Evolutionary conservation across 2,329 filamentous ascomycete species (phyloP), one percentile per base, ranked within the genome.

Genomic region (Ascochyta clinopodiicola): DNA sequence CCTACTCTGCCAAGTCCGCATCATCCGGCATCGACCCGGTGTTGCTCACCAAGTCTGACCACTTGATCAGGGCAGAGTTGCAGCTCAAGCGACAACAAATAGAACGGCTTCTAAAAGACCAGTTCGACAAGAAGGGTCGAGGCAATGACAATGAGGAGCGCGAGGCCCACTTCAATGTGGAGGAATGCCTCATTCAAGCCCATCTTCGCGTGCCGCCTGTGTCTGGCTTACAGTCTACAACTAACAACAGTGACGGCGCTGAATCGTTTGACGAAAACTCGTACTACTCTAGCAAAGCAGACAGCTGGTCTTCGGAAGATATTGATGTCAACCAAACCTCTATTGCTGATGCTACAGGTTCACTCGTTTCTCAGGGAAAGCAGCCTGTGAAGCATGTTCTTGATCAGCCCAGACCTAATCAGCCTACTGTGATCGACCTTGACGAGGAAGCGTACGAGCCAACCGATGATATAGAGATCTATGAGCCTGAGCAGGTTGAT

Each of bases 231-330:
- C 77, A 64, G 34, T 72, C 77, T 59, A 73, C 77, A 56, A 80
- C 81, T 81, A 84, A 85, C 79, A 81, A 88, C 76, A 81, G 81
- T 70, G 86, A 86, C 74, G 83, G 84, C 71, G 90, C 83, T 83
- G 91, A 94, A 75, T 95, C 91, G 32, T 91, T 92, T 79, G 92
- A 97, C 78, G 89, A 96, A 74, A 92, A 96, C 72, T 95, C 92
- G 36, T 96, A 96, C 77, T 97, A 98, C 81, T 97, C 94, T 64
- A 97, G 93, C 78, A 91, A 89, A 79, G 85, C 84, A 61, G 88
- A 93, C 80, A 90, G 93, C 74, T 96, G 92, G 61, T 78, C 85
- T 72, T 81, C 84, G 72, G 80, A 82, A 59, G 75, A 78, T 53
- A 56, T 57, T 69, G 72, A 74, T 59, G 53, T 60, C 58, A 67